Percentiles rank a stretch among this genome's conserved stretches.
These are phyloP conservation scores for Xylaria castorea DNA, from an alignment of 495 filamentous ascomycete genomes.

Conservation along the genomic window DNA sequence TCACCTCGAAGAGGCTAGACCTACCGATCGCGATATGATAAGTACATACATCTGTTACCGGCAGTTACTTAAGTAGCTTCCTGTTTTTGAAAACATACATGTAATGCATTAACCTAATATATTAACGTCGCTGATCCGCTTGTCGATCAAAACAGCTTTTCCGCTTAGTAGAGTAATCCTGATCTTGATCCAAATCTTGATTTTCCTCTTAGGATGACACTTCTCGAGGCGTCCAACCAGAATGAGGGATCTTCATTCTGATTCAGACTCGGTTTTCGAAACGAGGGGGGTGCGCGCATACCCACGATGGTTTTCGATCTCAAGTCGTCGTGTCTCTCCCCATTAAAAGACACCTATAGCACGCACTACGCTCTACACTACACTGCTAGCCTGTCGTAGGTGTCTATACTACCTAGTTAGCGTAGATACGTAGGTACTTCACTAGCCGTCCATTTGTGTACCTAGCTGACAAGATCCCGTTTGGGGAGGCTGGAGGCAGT, in stretches of 20 bases:
- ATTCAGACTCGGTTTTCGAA: background rate
- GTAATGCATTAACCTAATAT: background rate
- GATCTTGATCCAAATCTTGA: conserved; percentile 18
- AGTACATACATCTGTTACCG: background rate
- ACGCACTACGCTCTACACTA: background rate
- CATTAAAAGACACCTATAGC: background rate
- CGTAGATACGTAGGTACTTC: background rate
- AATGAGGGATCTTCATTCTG: background rate
- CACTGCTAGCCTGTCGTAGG: background rate
- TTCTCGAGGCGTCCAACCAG: background rate
- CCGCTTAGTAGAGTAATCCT: background rate
- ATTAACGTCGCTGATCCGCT: background rate
- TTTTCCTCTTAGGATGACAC: background rate
- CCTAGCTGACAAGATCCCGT: conserved; percentile 3
- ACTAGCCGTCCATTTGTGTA: background rate
- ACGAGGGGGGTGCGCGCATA: background rate
- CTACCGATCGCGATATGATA: background rate
- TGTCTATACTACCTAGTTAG: background rate
- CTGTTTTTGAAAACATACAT: conserved; percentile 7
- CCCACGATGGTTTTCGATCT: background rate
- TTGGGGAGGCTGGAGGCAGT: background rate
- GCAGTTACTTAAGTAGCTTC: conserved; percentile 9
- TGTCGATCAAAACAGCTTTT: conserved; percentile 16
- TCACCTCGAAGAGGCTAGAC: background rate
- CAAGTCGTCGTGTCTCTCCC: background rate